Base-by-base conservation (phyloP, 176 grass and related monocot genomes). In the sorghum (Sorghum bicolor) region DNA sequence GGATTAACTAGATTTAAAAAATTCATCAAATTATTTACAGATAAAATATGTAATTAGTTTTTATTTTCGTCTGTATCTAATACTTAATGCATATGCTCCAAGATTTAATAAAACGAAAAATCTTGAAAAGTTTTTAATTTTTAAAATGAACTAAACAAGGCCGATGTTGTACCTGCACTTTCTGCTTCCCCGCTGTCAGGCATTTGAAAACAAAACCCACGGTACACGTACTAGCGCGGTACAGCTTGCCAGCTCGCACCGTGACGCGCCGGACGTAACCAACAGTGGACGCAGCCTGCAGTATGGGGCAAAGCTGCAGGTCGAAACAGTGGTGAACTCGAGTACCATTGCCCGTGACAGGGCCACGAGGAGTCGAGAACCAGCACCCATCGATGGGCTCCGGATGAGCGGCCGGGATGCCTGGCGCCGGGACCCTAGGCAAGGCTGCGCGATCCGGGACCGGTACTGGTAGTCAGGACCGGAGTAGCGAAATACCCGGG, bases 401-500 rank as follows among this genome's bases (percentile, higher is more conserved):
- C n/a, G 8, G 31, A 75, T 40, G 43, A 67, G 25, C 78, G 70
- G 62, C 9, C 2, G 2, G 0, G 24, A 86, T 19, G 47, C 47
- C 25, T 65, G 57, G 58, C 39, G 34, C 10, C 48, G 48, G 48
- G 64, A 70, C 74, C 64, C n/a, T n/a, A 4, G 3, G 71, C 1
- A 17, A 26, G 29, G 15, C 17, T 20, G 17, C 50, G 19, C 50
- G 52, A 9, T 55, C 52, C 52, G 52, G 52, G 52, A 57, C 52
- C 26, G 22, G 1, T 31, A 19, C 8, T 38, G 65, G 38, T 10
- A 61, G 40, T 32, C 32, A 65, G 60, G 33, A 11, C 68, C 12
- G 5, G 68, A n/a, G 58, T 28, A 80, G 82, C 87, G 77, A 77
- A 82, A 86, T 89, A 71, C 78, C 38, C 70, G 72, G 88, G 77